Evolutionary conservation across 208 protist species (phyloP), one percentile per base, ranked within the genome.

Genomic region (Trypanosoma platydactyli): DNA sequence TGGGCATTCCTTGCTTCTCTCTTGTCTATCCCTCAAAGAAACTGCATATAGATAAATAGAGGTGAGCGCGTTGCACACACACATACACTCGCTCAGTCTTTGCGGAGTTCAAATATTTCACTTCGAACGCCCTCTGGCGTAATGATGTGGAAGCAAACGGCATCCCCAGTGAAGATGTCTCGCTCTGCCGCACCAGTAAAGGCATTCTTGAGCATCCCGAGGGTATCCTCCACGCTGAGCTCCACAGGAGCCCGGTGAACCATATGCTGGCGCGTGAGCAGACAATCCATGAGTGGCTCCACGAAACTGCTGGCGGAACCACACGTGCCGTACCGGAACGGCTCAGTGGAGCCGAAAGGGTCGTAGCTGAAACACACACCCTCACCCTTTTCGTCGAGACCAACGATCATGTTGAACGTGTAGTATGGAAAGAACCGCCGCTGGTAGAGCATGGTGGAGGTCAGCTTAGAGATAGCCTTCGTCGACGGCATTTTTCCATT

Each of bases 341-440:
- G 86, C 79, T 99, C 93, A 38, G 97, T 98, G 12, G 86, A 98
- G 60, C 99, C 99, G 4, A 99, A 87, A 15, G 97, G 95, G 79
- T 99, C 99, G 79, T 99, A 99, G 71, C 84, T 91, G 86, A 98
- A 99, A 54, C 99, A 96, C 55, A 96, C 94, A 24, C 98, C 98
- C 33, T 92, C 64, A 20, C 97, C 98, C 20, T 97, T 65, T 46
- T 96, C 87, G 75, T 99, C 89, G 16, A 99, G 64, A 24, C 98
- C 98, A 16, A 87, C 98, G 18, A 99, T 71, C 68, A 99, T 92
- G 83, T 99, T 99, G 83, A 99, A 99, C 3, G 98, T 98, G 87
- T 99, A 99, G 79, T 98, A 99, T 15, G 98, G 99, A 82, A 99
- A 99, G 79, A 99, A 99, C 63, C 99, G 91, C 35, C 95, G 92